Base-by-base conservation (phyloP, 805 yeast genomes). In the Wickerhamomyces kurtzmanii region DNA sequence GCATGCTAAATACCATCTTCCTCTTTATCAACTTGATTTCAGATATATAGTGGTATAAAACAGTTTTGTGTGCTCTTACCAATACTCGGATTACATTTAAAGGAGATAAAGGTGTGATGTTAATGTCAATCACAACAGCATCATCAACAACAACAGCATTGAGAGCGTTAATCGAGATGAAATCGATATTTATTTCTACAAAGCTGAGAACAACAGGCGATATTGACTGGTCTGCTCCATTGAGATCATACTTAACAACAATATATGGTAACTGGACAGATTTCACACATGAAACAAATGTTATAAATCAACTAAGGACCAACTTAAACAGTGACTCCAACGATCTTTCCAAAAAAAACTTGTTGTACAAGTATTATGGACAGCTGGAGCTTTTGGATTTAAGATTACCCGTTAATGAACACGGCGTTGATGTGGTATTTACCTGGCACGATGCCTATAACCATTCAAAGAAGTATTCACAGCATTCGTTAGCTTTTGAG, bases 401-500 rank as follows among this genome's bases (percentile, higher is more conserved):
- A 38, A 61, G 96, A 29, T 51, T 89, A 13, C 91, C 96, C 1
- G 64, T 75, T 32, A 63, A 62, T 29, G 57, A 66, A n/a, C 52
- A 58, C 4, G 69, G 64, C n/a, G 65, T 76, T 33, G 62, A 65
- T 32, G 47, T 79, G 8, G 65, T 68, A 30, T 89, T 87, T 49
- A 64, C 72, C 0, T 89, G 97, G 97, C 55, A 57, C 38, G 94
- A 87, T 47, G 78, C 91, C 5, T 82, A 75, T 44, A 57, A 62
- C 28, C 56, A 57, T 6, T 39, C 58, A 1, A 53, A 60, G 1
- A 54, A 63, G 10, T 67, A 67, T 34, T 61, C 79, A n/a, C 96
- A 87, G 47, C 70, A 69, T 42, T 78, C 95, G 0, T 44, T 83
- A 24, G 85, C 95, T 0, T 86, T 83, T 47, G 98, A 89, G 45